Evolutionary conservation across 495 filamentous ascomycete species (phyloP).

Genomic region (Aspergillus diversus): DNA sequence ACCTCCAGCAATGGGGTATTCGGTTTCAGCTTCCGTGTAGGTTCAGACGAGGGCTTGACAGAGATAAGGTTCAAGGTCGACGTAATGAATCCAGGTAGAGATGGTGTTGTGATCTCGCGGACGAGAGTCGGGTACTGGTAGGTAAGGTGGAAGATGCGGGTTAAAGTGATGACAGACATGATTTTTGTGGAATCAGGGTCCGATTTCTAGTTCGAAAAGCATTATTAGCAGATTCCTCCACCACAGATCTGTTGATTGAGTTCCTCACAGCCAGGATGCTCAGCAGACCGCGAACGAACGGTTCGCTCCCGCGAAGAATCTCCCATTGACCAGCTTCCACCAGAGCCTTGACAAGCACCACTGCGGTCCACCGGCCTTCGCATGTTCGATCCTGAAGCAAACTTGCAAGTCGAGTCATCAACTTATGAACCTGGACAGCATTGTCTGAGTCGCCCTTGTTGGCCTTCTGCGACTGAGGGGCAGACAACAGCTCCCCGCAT

Average conservation of each 20-base stretch:
- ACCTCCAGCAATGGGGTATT: slow-evolving; percentile 58
- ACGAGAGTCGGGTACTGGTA: slow-evolving; percentile 79
- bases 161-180: slow-evolving; percentile 73
- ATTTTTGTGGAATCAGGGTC: slow-evolving; percentile 74
- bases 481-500: slow-evolving; percentile 61
- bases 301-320: slow-evolving; percentile 65
- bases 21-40: slow-evolving; percentile 45
- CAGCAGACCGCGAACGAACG: slow-evolving; percentile 75
- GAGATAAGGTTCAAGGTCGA: slow-evolving; percentile 71
- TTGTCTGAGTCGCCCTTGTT: slow-evolving; percentile 61
- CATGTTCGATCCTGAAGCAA: slow-evolving; percentile 71
- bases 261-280: slow-evolving; percentile 64
- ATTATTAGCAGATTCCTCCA: slow-evolving; percentile 18
- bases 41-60: slow-evolving; percentile 42
- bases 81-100: slow-evolving; percentile 71
- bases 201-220: slow-evolving; percentile 57
- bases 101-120: slow-evolving; percentile 86
- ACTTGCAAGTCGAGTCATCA: slow-evolving; percentile 75
- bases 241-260: slow-evolving; percentile 6
- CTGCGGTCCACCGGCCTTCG: slow-evolving; percentile 75
- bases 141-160: slow-evolving; percentile 78
- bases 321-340: slow-evolving; percentile 83
- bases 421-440: slow-evolving; percentile 70
- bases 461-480: slow-evolving; percentile 48
- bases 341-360: slow-evolving; percentile 76